Conservation (phyloP, 352 stramenopile genomes). For the Globisporangium apiculatum region DNA sequence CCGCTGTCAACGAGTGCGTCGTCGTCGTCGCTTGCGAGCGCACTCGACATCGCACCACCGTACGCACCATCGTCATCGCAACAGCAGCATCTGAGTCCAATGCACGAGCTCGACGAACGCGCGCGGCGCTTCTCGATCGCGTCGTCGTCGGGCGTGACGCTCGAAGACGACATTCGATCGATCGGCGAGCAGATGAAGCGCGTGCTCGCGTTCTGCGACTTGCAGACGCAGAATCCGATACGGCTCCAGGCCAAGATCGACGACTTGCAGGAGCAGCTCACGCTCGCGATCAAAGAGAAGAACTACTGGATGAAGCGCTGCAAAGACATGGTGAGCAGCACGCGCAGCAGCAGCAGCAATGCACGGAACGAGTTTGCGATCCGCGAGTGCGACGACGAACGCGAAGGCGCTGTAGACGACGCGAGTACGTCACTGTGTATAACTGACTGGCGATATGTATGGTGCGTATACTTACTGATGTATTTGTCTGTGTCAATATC, state of each 20-base stretch:
- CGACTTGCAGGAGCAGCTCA: slow-evolving; percentile 73
- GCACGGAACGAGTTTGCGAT: slow-evolving; percentile 6
- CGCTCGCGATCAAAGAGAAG: slow-evolving; percentile 72
- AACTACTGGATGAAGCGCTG: slow-evolving; percentile 89
- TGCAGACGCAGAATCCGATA: slow-evolving; percentile 61
- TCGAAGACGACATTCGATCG: slow-evolving; percentile 71
- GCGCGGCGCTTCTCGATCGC: slow-evolving; percentile 35
- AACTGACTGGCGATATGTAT: background rate
- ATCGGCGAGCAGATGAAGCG: slow-evolving; percentile 81
- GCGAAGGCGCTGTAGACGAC: background rate
- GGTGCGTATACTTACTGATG: background rate
- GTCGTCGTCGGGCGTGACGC: slow-evolving; percentile 34
- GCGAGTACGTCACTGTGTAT: background rate
- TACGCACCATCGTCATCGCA: slow-evolving; percentile 2
- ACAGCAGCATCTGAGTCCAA: background rate
- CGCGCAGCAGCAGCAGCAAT: slow-evolving; percentile 8
- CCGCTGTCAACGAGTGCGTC: slow-evolving; percentile 10
- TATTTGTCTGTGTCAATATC: background rate
- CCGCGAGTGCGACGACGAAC: slow-evolving; percentile 17
- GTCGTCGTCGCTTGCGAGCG: slow-evolving; percentile 6
- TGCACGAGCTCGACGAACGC: slow-evolving; percentile 5
- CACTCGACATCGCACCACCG: slow-evolving; percentile 7
- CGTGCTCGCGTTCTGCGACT: slow-evolving; percentile 72
- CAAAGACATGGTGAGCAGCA: slow-evolving; percentile 36
- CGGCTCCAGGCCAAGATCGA: slow-evolving; percentile 71